These are phyloP conservation scores for Hyparrhenia diplandra DNA, from an alignment of 176 grass and related monocot species.

Conservation along the genomic window DNA sequence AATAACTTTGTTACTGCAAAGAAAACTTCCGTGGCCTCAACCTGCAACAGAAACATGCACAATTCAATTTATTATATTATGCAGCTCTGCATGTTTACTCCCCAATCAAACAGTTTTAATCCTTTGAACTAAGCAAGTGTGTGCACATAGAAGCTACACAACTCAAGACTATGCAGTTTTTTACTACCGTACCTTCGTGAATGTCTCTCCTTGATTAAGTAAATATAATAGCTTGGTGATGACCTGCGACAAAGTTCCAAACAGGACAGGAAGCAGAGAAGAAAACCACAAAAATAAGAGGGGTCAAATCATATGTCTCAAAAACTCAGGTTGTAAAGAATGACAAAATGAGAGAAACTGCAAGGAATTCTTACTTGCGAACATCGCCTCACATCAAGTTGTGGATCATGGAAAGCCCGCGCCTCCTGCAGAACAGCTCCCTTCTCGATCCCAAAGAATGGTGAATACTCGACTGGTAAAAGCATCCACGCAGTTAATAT, in stretches of 20 bases:
- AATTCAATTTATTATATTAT: background rate
- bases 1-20: constrained; percentile 98
- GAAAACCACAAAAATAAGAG: constrained; percentile 2
- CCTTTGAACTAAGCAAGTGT: background rate
- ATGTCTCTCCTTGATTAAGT: constrained; percentile 97
- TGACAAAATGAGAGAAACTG: background rate
- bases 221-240: constrained; percentile 97
- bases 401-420: constrained; percentile 86
- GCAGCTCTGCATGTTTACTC: background rate
- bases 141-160: background rate
- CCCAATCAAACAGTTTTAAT: background rate
- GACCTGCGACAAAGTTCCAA: constrained; percentile 55
- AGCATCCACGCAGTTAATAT: constrained; percentile 11
- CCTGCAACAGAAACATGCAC: constrained; percentile 41
- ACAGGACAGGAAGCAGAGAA: constrained; percentile 22
- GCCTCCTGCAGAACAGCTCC: constrained; percentile 92
- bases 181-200: constrained; percentile 62
- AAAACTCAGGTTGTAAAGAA: background rate
- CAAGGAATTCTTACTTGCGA: constrained; percentile 61
- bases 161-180: background rate
- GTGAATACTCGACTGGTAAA: constrained; percentile 76
- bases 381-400: constrained; percentile 78
- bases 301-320: background rate
- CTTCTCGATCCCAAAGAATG: constrained; percentile 94
- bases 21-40: constrained; percentile 93